Percentiles rank a stretch among this genome's conserved stretches.
Conservation (phyloP, 2,329 filamentous ascomycete species). For the Elsinoe arachidis region DNA sequence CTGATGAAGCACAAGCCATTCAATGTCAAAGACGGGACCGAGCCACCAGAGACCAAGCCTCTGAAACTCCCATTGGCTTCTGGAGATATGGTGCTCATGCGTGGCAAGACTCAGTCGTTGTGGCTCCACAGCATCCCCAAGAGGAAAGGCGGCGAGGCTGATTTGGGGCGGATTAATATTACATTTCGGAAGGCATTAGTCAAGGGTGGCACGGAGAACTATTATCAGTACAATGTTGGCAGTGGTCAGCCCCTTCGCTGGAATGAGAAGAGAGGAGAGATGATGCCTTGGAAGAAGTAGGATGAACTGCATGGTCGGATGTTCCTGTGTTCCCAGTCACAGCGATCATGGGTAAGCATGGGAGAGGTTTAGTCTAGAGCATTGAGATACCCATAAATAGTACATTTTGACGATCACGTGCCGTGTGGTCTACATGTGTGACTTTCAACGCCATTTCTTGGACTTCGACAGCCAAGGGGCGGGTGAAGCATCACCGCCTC, state of each 20-base stretch:
- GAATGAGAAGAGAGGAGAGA: conserved; percentile 49
- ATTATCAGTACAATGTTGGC: conserved; percentile 77
- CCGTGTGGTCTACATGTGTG: too few relatives aligned
- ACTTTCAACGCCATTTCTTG: too few relatives aligned
- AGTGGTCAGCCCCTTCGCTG: conserved; percentile 59
- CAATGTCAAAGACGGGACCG: conserved; percentile 27
- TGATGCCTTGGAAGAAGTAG: conserved; percentile 30
- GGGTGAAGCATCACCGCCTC: neutral
- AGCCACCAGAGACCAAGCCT: conserved; percentile 30
- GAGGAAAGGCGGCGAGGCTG: conserved; percentile 53
- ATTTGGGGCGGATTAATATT: conserved; percentile 61
- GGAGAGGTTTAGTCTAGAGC: neutral
- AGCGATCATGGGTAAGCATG: neutral
- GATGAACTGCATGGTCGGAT: neutral
- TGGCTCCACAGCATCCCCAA: conserved; percentile 77
- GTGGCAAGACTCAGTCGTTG: conserved; percentile 61
- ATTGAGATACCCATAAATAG: neutral
- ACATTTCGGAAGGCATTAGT: conserved; percentile 66
- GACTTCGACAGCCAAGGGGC: neutral
- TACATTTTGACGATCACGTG: too few relatives aligned
- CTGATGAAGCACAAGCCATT: conserved; percentile 68
- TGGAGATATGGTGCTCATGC: conserved; percentile 75
- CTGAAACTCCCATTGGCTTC: conserved; percentile 49
- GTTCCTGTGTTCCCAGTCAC: neutral
- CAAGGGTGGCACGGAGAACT: conserved; percentile 68